Evolutionary conservation across 495 filamentous ascomycete species (phyloP), one percentile per base, ranked within the genome.

Genomic region (Sphaerosporella brunnea): DNA sequence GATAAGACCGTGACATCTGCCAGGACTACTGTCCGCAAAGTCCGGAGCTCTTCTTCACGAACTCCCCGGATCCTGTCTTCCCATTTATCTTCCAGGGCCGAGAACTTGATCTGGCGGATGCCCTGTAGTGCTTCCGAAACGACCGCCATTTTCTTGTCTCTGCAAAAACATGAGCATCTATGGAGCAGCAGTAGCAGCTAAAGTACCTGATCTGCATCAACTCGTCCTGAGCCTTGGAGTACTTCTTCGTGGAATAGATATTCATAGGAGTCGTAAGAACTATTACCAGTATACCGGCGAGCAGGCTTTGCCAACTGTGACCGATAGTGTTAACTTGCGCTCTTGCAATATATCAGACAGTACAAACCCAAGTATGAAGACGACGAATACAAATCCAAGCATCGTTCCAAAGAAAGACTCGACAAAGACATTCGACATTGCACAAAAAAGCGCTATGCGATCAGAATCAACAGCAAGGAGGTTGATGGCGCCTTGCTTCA

Each of bases 41-140:
- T 72, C 0, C 51, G 47, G 0, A 93, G 71, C 54, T 93, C 84
- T 21, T 69, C 68, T 10, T 73, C 70, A 54, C 84, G 70, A 20
- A 74, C 72, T 4, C 67, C 66, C n/a, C 65, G 59, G 45, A 93
- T 84, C 46, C 75, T 78, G n/a, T 69, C 63, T 62, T 87, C 73
- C 84, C 84, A 93, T 50, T 81, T 74, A 13, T 66, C 61, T 57
- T 93, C 84, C n/a, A 84, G 61, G 8, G 83, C 84, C 0, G 81
- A 82, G 53, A 93, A 87, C 53, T 93, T 93, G 60, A 93, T 83
- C 58, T 92, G 84, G 4, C 84, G 72, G 46, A 93, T 88, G 40
- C 48, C 84, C 51, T 82, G 77, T 0, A 93, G 64, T 0, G 80
- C 83, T 60, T 93, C 84, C 0, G 80, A 82, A 10, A 93, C 70